phyloP scores from a whole-genome alignment of 345 rosid species.

The Boechera retrofracta region DNA sequence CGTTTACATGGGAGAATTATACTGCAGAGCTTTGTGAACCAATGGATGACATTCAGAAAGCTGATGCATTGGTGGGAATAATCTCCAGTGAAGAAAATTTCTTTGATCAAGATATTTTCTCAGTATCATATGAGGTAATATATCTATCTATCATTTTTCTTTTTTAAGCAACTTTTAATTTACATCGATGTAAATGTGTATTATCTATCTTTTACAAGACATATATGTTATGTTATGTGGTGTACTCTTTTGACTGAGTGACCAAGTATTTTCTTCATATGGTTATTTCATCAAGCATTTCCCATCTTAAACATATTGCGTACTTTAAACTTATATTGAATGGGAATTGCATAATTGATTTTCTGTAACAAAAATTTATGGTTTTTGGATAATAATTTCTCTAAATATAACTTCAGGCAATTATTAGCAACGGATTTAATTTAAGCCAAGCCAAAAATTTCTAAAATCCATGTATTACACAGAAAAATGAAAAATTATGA shows the following conservation, averaged over 20 bases:
- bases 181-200: not conserved
- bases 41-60: not conserved
- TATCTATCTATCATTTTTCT: not conserved
- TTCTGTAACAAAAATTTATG: not conserved
- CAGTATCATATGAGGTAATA: not conserved
- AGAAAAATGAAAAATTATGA: no score
- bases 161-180: not conserved
- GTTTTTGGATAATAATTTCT: not conserved
- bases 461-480: not conserved
- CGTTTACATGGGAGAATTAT: not conserved
- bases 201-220: not conserved
- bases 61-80: not conserved
- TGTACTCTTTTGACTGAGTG: not conserved
- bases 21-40: not conserved
- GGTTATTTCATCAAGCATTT: not conserved
- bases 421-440: no score
- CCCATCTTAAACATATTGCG: not conserved
- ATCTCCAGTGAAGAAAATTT: not conserved
- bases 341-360: not conserved
- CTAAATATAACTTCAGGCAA: not conserved
- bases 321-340: not conserved
- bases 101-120: not conserved
- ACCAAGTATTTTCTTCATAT: not conserved
- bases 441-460: no score
- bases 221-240: not conserved